Evolutionary conservation across 805 yeast genomes (phyloP).

Genomic region (Starmerella kuoi): DNA sequence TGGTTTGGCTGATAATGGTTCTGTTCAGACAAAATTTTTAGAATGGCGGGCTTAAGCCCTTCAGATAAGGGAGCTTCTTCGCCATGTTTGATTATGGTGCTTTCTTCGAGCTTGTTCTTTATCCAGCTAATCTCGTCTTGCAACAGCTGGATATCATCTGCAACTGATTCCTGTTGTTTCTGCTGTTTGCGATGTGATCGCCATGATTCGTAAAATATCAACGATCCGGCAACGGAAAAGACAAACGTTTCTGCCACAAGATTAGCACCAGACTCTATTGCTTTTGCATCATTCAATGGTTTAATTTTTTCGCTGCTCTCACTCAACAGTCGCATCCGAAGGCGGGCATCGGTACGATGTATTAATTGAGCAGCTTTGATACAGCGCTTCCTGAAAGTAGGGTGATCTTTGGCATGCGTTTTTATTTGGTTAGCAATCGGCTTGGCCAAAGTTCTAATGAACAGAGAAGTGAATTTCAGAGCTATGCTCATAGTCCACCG

Average conservation of each 20-base stretch:
- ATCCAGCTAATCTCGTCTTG: slow-evolving; percentile 59
- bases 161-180: slow-evolving; percentile 48
- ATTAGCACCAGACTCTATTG: slow-evolving; percentile 72
- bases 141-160: slow-evolving; percentile 57
- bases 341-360: slow-evolving; percentile 50
- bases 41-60: slow-evolving; percentile 36
- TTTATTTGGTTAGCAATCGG: slow-evolving; percentile 65
- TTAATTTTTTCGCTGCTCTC: slow-evolving; percentile 41
- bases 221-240: slow-evolving; percentile 66
- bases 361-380: slow-evolving; percentile 59
- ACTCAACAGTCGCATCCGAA: slow-evolving; percentile 51
- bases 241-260: slow-evolving; percentile 66
- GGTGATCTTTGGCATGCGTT: slow-evolving; percentile 63
- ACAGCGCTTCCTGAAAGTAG: slow-evolving; percentile 47
- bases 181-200: slow-evolving; percentile 55
- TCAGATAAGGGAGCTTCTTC: slow-evolving; percentile 31
- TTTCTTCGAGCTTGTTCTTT: slow-evolving; percentile 29
- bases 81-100: slow-evolving; percentile 35
- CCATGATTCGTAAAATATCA: slow-evolving; percentile 58
- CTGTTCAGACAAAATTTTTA: slow-evolving; percentile 24
- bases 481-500: slow-evolving; percentile 56
- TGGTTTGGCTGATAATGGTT: too few relatives aligned
- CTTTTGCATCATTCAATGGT: slow-evolving; percentile 70
- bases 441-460: slow-evolving; percentile 63
- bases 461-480: slow-evolving; percentile 56